Evolutionary conservation across 2,329 filamentous ascomycete species (phyloP), one percentile per base, ranked within the genome.

Genomic region (Pezicula carpinea): DNA sequence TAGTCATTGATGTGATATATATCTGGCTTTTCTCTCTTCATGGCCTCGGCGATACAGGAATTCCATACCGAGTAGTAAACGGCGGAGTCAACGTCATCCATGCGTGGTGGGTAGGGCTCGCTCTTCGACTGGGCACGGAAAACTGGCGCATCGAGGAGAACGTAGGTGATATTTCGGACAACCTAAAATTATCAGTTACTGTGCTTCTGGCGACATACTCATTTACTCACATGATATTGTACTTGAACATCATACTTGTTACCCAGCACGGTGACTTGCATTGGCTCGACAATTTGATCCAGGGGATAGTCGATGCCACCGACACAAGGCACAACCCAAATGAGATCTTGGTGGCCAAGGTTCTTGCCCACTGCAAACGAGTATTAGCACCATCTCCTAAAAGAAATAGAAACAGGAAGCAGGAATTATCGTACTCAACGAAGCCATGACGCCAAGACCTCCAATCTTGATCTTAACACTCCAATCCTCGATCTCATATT

Each of bases 1-100:
- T 83, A 83, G 58, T 82, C 80, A 63, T 83, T 83, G 61, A 83
- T 79, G 59, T 83, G 80, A 60, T 83, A 83, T n/a, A 83, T 60
- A 54, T 83, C 78, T 49, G 82, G 69, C 0, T 76, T 72, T 60
- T 85, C 86, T 14, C 82, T 75, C 47, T 74, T 73, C 53, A 84
- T 76, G 1, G 80, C 68, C 54, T 82, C 73, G 6, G 82, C 80
- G 55, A 86, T 84, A 60, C 82, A 86, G 61, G 80, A 78, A 53
- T 86, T 86, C 82, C 82, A 86, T 3, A 80, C 80, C 2, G 79
- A 83, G 60, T 85, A 85, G 64, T 84, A 83, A 39, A 86, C 78
- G 11, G 82, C 82, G 52, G 75, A 80, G 52, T 83, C 79, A 45
- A 85, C 69, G 59, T 86, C 82, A 59, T 86, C 82, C 82, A 86